These are phyloP conservation scores for Sporothrix luriei DNA, from an alignment of 2,329 filamentous ascomycete genomes.

Conservation along the genomic window DNA sequence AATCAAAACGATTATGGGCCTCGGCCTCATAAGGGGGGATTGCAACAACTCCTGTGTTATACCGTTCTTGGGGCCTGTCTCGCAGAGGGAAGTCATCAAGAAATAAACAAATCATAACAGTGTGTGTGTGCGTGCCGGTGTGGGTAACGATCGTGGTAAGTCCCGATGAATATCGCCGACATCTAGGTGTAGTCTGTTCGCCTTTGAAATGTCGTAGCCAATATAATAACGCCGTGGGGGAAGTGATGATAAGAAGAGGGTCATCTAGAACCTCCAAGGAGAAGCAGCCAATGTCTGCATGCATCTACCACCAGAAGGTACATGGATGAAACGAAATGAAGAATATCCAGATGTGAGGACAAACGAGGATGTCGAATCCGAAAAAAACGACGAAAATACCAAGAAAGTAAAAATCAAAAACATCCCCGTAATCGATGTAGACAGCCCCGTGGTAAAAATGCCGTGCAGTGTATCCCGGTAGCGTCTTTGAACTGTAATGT, in stretches of 20 bases:
- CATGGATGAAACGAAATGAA: slow-evolving; percentile 11
- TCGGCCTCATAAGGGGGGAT: background rate
- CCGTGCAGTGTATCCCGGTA: slow-evolving; percentile 8
- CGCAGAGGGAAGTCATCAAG: background rate
- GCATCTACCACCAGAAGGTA: background rate
- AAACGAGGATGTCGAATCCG: background rate
- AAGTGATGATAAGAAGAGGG: background rate
- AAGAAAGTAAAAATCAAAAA: slow-evolving; percentile 1
- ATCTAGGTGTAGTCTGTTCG: slow-evolving; percentile 18
- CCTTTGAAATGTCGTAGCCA: slow-evolving; percentile 10
- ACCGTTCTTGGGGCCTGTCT: slow-evolving; percentile 8
- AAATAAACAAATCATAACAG: slow-evolving; percentile 17
- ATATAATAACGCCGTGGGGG: background rate
- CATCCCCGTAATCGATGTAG: slow-evolving; percentile 2
- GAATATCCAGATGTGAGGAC: background rate
- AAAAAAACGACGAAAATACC: background rate
- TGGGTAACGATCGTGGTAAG: slow-evolving; percentile 20
- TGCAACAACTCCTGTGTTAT: slow-evolving; percentile 10
- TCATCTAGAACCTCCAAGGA: background rate
- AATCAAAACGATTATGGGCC: slow-evolving; percentile 1
- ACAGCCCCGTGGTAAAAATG: background rate
- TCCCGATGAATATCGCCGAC: slow-evolving; percentile 18
- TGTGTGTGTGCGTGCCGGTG: slow-evolving; percentile 1
- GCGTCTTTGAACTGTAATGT: slow-evolving; percentile 3
- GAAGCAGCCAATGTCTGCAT: background rate